Base-by-base conservation (phyloP, 192 early-diverging fungal species). In the Coemansia sp. region DNA sequence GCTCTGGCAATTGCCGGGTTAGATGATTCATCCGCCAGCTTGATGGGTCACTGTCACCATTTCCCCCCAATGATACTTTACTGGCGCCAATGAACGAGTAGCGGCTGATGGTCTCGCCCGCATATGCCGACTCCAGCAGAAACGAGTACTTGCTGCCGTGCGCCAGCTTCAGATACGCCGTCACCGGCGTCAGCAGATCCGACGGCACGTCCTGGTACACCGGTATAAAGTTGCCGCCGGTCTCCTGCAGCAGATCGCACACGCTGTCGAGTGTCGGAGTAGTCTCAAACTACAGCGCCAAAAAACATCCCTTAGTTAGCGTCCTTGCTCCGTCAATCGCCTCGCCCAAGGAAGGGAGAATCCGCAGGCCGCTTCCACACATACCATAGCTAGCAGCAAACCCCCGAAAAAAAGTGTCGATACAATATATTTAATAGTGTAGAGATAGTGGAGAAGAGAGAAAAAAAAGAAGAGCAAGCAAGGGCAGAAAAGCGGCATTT, bases 1-100 rank as follows among this genome's bases (percentile, higher is more conserved):
- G 8, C n/a, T 15, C 19, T 25, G 22, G 11, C 15, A 55, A 26
- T 25, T 45, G 28, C 20, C 17, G 25, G 22, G 8, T 6, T 7
- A 39, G 19, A 45, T 60, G 58, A 60, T 34, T 60, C 58, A 60
- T 46, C 32, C 17, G 22, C n/a, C n/a, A n/a, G n/a, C n/a, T n/a
- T n/a, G n/a, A n/a, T n/a, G n/a, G n/a, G n/a, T n/a, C n/a, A n/a
- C n/a, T n/a, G n/a, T n/a, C n/a, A n/a, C n/a, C n/a, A 30, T 32
- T 10, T 49, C 3, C 14, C 8, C n/a, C 4, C 36, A 39, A 26
- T 47, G 45, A 47, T 47, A 38, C 70, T 68, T 76, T 67, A 77
- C 88, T 83, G 47, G 90, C 84, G 12, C 97, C 97, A 53, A 99
- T 83, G 65, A 98, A 95, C 38, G 92, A 94, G 75, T 95, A 99